Conservation (phyloP, 2,329 filamentous ascomycete species). For the Dothiorella sarmentorum region DNA sequence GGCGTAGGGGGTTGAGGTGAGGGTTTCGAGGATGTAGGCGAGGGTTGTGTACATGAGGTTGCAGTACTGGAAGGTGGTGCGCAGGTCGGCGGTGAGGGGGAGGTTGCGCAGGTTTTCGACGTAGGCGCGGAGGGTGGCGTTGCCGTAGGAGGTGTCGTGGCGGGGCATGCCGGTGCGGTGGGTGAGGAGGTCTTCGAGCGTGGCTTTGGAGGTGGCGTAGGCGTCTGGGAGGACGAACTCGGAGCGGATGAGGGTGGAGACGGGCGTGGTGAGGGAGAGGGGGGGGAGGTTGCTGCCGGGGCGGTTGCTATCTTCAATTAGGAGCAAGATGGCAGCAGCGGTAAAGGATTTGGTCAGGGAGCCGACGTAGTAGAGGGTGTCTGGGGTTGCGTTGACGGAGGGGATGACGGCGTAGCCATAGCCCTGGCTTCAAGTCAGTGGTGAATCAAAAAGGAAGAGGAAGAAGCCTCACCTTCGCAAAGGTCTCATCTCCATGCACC, state of each 20-base stretch:
- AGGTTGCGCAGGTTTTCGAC: slow-evolving; percentile 45
- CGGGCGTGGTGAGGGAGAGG: slow-evolving; percentile 36
- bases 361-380: slow-evolving; percentile 28
- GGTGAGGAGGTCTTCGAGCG: slow-evolving; percentile 33
- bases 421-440: slow-evolving; percentile 16
- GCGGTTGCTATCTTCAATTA: slow-evolving; percentile 25
- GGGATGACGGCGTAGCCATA: slow-evolving; percentile 24
- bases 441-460: background rate
- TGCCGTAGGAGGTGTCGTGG: slow-evolving; percentile 28
- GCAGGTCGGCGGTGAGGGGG: slow-evolving; percentile 38
- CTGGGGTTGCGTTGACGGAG: slow-evolving; percentile 22
- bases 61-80: slow-evolving; percentile 48
- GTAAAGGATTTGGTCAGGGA: slow-evolving; percentile 34
- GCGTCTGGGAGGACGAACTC: slow-evolving; percentile 35
- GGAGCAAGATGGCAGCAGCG: slow-evolving; percentile 24
- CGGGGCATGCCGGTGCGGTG: slow-evolving; percentile 37
- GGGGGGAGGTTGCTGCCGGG: background rate
- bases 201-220: slow-evolving; percentile 28
- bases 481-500: slow-evolving; percentile 45
- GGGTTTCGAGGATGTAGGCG: slow-evolving; percentile 45
- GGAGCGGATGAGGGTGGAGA: slow-evolving; percentile 33
- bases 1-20: slow-evolving; percentile 35
- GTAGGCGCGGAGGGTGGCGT: slow-evolving; percentile 34
- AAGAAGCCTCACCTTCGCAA: slow-evolving; percentile 29
- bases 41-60: slow-evolving; percentile 53